These are phyloP conservation scores for Arthrobotrys entomopaga DNA, from an alignment of 2,329 filamentous ascomycete genomes.

Conservation along the genomic window DNA sequence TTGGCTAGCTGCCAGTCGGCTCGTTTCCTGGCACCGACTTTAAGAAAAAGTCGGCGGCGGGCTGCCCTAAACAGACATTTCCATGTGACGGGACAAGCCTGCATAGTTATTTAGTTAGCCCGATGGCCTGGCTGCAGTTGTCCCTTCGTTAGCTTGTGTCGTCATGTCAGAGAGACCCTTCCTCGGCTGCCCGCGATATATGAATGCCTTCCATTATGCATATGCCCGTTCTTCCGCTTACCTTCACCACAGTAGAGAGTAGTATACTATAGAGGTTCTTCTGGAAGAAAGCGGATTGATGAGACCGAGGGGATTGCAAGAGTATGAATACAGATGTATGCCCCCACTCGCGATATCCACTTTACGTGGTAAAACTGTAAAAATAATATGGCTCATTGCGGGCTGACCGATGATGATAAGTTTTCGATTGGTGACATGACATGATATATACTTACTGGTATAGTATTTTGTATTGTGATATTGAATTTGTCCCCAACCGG, in stretches of 20 bases:
- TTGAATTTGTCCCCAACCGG: conserved; percentile 23
- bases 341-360: not conserved
- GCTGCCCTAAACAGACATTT: conserved; percentile 30
- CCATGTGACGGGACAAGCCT: conserved; percentile 27
- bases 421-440: conserved; percentile 2
- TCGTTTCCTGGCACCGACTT: conserved; percentile 33
- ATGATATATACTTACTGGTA: conserved; percentile 7
- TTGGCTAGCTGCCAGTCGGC: conserved; percentile 41
- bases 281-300: too few species aligned
- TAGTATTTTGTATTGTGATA: conserved; percentile 1
- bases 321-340: not conserved
- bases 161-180: conserved; percentile 32
- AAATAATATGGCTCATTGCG: not conserved
- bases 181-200: not conserved
- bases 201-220: too few species aligned
- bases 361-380: not conserved
- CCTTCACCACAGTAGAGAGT: too few species aligned
- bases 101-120: too few species aligned
- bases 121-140: conserved; percentile 32
- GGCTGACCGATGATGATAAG: not conserved
- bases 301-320: not conserved
- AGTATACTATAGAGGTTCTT: too few species aligned
- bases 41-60: not conserved
- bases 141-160: conserved; percentile 5
- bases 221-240: too few species aligned